phyloP scores from a whole-genome alignment of 495 filamentous ascomycete species.

The Aspergillus carlsbadensis region DNA sequence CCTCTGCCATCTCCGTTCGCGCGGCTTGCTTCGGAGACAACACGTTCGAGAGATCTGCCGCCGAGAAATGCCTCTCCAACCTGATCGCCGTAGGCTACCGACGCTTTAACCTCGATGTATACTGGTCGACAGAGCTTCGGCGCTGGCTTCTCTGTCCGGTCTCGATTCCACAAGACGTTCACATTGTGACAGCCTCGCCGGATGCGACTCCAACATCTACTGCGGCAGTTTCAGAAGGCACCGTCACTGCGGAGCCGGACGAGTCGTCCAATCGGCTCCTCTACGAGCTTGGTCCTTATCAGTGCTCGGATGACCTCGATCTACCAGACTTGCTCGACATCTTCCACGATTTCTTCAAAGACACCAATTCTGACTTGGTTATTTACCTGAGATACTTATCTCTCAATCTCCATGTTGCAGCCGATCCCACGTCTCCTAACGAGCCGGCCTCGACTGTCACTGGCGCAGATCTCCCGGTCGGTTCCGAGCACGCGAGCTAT shows the following conservation, averaged over 20 bases:
- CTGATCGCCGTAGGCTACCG: constrained; percentile 58
- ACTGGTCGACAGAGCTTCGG: constrained; percentile 55
- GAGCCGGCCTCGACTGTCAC: constrained; percentile 38
- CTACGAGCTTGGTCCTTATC: constrained; percentile 53
- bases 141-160: constrained; percentile 63
- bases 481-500: constrained; percentile 30
- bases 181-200: constrained; percentile 26
- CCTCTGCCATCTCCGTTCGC: constrained; percentile 52
- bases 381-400: constrained; percentile 49
- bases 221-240: constrained; percentile 26
- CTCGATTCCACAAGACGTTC: constrained; percentile 27
- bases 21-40: constrained; percentile 58
- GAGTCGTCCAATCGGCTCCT: constrained; percentile 34
- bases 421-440: constrained; percentile 33
- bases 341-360: constrained; percentile 46
- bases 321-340: constrained; percentile 47
- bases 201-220: constrained; percentile 22
- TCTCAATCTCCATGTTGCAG: constrained; percentile 61
- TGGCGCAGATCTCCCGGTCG: constrained; percentile 34
- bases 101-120: constrained; percentile 60
- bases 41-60: constrained; percentile 45
- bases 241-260: constrained; percentile 27
- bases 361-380: constrained; percentile 44
- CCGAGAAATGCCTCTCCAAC: constrained; percentile 58
- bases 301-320: constrained; percentile 52